phyloP scores from a whole-genome alignment of 2,329 filamentous ascomycete species.

The Orbilia quercus region DNA sequence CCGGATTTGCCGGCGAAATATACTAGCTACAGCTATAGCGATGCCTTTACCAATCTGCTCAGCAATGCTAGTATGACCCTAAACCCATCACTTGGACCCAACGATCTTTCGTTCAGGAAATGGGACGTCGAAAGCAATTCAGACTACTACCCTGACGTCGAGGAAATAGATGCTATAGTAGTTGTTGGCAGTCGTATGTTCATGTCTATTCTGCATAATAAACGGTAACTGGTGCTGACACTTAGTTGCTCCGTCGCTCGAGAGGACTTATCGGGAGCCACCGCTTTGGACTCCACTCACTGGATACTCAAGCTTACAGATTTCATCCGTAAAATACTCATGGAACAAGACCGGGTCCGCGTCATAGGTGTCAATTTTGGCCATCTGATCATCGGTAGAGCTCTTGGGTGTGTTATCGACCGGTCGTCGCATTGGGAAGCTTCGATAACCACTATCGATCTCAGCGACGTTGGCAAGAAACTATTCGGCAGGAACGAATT shows the following conservation, averaged over 20 bases:
- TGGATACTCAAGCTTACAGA: slow-evolving; percentile 82
- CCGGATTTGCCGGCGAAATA: slow-evolving; percentile 73
- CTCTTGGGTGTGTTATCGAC: slow-evolving; percentile 75
- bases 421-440: slow-evolving; percentile 79
- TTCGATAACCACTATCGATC: slow-evolving; percentile 75
- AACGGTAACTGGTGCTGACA: slow-evolving; percentile 23
- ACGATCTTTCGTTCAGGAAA: slow-evolving; percentile 66
- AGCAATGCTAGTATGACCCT: slow-evolving; percentile 68
- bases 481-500: slow-evolving; percentile 74
- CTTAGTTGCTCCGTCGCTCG: slow-evolving; percentile 13
- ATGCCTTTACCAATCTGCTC: slow-evolving; percentile 74
- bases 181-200: slow-evolving; percentile 76
- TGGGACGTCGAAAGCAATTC: slow-evolving; percentile 76
- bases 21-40: slow-evolving; percentile 79
- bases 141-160: slow-evolving; percentile 76
- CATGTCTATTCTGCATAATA: neutral
- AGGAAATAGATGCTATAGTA: slow-evolving; percentile 82
- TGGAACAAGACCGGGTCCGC: slow-evolving; percentile 72
- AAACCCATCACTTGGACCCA: slow-evolving; percentile 64
- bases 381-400: slow-evolving; percentile 83
- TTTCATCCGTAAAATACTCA: slow-evolving; percentile 71
- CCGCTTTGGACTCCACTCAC: slow-evolving; percentile 76
- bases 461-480: slow-evolving; percentile 76
- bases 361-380: slow-evolving; percentile 88
- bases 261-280: slow-evolving; percentile 61